Percentiles rank a stretch among this genome's conserved stretches.
phyloP scores from a whole-genome alignment of 2,329 filamentous ascomycete genomes.

The Arthrobotrys musiformis region DNA sequence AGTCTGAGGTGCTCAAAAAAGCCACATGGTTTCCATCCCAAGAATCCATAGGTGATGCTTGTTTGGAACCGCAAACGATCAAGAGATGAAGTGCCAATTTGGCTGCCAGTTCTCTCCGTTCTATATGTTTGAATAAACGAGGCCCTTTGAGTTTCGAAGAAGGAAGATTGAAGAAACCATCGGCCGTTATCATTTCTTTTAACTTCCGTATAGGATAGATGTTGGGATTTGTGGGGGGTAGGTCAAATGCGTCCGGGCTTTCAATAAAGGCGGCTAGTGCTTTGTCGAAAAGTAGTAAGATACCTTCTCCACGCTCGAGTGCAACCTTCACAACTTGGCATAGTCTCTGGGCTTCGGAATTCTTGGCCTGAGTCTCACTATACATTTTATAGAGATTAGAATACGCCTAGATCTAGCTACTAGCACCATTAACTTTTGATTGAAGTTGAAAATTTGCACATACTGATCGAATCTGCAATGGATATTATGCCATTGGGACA shows the following conservation, averaged over 20 bases:
- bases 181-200: background rate
- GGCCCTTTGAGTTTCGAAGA: background rate
- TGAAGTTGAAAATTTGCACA: background rate
- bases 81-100: slow-evolving; percentile 4
- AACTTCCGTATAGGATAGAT: too few species aligned
- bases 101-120: background rate
- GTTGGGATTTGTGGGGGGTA: background rate
- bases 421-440: background rate
- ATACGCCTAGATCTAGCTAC: background rate
- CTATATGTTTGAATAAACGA: background rate
- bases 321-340: background rate
- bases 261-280: background rate
- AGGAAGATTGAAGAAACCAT: background rate
- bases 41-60: background rate
- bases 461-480: background rate
- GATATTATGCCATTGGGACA: background rate
- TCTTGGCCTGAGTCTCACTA: background rate
- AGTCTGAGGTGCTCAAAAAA: background rate
- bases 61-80: background rate
- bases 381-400: background rate
- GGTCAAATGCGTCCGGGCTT: background rate
- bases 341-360: background rate
- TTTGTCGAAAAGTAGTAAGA: background rate
- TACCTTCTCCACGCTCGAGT: background rate
- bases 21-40: background rate